Conservation (phyloP, 208 protist species). For the Acanthamoeba royreba region DNA sequence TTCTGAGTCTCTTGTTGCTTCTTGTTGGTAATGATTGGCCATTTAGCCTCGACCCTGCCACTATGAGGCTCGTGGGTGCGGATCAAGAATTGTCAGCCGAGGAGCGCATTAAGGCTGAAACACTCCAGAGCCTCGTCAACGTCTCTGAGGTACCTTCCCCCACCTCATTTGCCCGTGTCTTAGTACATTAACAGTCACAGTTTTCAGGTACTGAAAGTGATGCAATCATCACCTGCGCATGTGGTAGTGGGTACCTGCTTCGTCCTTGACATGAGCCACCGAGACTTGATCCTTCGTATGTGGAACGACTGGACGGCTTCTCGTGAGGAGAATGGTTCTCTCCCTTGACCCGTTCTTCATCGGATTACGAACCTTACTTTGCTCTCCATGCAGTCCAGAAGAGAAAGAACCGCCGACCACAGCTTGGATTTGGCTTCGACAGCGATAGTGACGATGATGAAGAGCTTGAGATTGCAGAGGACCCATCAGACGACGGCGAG, state of each 20-base stretch:
- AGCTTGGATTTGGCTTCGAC: too few species aligned
- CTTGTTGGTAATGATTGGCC: not conserved
- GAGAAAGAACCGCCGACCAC: too few species aligned
- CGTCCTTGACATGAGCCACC: not conserved
- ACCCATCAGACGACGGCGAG: not conserved
- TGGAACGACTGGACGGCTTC: not conserved
- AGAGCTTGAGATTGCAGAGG: not conserved
- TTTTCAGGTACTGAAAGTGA: not conserved
- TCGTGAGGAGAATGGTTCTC: too few species aligned
- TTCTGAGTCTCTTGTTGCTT: constrained; percentile 13
- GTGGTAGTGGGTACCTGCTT: not conserved
- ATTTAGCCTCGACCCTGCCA: not conserved
- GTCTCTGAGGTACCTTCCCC: not conserved
- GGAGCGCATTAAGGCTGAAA: not conserved
- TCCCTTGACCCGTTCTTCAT: too few species aligned
- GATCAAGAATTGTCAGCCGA: not conserved
- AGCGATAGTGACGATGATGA: not conserved
- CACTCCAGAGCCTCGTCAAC: not conserved
- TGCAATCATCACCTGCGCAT: not conserved
- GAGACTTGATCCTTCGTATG: not conserved
- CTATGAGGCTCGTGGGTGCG: not conserved
- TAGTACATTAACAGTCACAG: too few species aligned
- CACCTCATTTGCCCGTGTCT: not conserved
- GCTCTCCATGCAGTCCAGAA: too few species aligned
- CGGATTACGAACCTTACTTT: too few species aligned